Evolutionary conservation across 2,329 filamentous ascomycete species (phyloP), one percentile per base, ranked within the genome.

Genomic region (Falciphora oryzae): DNA sequence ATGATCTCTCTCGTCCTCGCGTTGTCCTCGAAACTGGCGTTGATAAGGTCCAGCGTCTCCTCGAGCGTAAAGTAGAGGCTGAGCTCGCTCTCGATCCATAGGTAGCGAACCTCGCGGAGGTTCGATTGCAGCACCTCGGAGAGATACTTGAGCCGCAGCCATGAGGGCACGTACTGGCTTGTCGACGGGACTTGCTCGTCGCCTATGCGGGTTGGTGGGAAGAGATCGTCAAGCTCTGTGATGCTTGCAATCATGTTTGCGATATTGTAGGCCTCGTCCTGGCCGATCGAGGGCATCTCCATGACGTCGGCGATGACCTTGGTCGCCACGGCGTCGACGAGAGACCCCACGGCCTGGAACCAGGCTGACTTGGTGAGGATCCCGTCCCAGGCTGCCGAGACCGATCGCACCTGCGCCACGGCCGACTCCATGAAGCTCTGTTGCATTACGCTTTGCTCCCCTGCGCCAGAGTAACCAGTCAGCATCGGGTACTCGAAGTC

Each of bases 31-130:
- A 89, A 89, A 72, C 86, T 89, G 27, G 86, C 78, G 62, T 81
- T 78, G 59, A 89, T 83, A 69, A 89, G 72, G 67, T 89, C 86
- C 44, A 88, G 74, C 18, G 89, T 84, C 75, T 89, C 86, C 5
- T 81, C 81, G 10, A 77, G 80, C 0, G 82, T 79, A 69, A 89
- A 89, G 72, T 88, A 87, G 53, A 88, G 72, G 67, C 85, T 87
- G 57, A 89, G 76, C 72, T 89, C 86, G 73, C 85, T 86, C 67
- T 89, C 86, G 70, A 83, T 80, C 87, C 87, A 89, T 53, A 89
- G 73, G 67, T 79, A 88, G 65, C 79, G 80, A 65, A 89, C 83
- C 67, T 89, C 87, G 67, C 83, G 83, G 63, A 89, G 76, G 70
- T 89, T 88, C 69, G 85, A 88, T 76, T 89, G 86, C 68, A 89